phyloP scores from a whole-genome alignment of 1,284 basidiomycete species.

The Trametes polyzona region DNA sequence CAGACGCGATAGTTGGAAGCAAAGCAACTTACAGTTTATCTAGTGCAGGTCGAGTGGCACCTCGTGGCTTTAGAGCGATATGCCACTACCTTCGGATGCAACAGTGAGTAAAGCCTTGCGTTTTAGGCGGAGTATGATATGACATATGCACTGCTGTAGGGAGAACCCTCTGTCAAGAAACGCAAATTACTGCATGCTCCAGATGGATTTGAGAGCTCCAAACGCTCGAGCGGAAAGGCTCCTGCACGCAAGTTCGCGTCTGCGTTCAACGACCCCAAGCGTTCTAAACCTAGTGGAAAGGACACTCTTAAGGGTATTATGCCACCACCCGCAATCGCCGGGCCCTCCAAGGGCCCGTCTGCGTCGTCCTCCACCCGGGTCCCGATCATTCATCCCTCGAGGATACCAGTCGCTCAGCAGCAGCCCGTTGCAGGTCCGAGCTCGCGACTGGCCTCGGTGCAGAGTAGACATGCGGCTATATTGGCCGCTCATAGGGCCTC shows the following conservation, averaged over 20 bases:
- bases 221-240: neutral
- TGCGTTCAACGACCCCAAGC: conserved; percentile 17
- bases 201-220: conserved; percentile 16
- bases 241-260: conserved; percentile 23
- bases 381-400: conserved; percentile 4
- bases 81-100: neutral
- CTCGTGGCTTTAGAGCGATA: too few relatives aligned
- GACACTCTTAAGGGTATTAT: neutral
- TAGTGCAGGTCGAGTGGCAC: too few relatives aligned
- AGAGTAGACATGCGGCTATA: conserved; percentile 6
- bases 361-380: neutral
- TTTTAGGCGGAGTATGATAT: neutral
- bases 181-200: conserved; percentile 17
- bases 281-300: conserved; percentile 8
- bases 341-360: neutral
- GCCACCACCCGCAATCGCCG: neutral
- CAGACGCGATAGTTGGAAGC: too few relatives aligned
- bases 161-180: conserved; percentile 11
- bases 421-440: neutral
- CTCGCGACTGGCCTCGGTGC: neutral
- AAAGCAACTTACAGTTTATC: too few relatives aligned
- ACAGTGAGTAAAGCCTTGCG: neutral
- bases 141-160: neutral
- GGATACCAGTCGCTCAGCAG: neutral
- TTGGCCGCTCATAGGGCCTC: neutral